Percentiles rank a stretch among this genome's conserved stretches.
phyloP scores from a whole-genome alignment of 2,329 filamentous ascomycete genomes.

The Aspergillus persii region DNA sequence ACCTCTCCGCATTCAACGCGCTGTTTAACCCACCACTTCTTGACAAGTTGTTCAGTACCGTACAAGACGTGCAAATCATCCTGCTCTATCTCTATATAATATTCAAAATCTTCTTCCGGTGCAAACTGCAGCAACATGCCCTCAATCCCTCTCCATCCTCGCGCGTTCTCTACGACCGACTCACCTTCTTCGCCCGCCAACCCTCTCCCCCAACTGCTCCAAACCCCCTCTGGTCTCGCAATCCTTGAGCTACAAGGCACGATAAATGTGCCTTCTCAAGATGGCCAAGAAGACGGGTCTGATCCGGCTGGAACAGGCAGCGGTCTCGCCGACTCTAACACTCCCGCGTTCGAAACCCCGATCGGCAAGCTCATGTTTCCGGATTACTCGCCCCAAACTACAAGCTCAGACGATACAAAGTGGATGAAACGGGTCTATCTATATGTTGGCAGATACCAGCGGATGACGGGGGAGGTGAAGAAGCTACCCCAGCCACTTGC shows the following conservation, averaged over 20 bases:
- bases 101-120: background rate
- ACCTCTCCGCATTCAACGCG: background rate
- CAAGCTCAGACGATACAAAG: conserved; percentile 53
- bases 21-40: background rate
- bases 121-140: conserved; percentile 34
- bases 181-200: conserved; percentile 33
- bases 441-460: conserved; percentile 84
- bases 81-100: background rate
- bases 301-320: conserved; percentile 9
- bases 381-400: conserved; percentile 59
- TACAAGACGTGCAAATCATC: background rate
- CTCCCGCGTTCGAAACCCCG: conserved; percentile 43
- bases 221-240: conserved; percentile 85
- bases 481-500: conserved; percentile 77
- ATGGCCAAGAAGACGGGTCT: conserved; percentile 31
- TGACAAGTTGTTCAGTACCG: background rate
- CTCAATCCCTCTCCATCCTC: conserved; percentile 39
- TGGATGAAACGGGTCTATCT: conserved; percentile 93
- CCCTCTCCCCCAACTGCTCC: conserved; percentile 76
- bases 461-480: conserved; percentile 85
- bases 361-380: conserved; percentile 79
- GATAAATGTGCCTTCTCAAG: conserved; percentile 66
- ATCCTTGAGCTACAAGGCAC: conserved; percentile 90
- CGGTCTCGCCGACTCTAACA: conserved; percentile 9
- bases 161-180: conserved; percentile 11